Evolutionary conservation across 2,329 filamentous ascomycete species (phyloP).

Genomic region (Aspergillus fischeri): DNA sequence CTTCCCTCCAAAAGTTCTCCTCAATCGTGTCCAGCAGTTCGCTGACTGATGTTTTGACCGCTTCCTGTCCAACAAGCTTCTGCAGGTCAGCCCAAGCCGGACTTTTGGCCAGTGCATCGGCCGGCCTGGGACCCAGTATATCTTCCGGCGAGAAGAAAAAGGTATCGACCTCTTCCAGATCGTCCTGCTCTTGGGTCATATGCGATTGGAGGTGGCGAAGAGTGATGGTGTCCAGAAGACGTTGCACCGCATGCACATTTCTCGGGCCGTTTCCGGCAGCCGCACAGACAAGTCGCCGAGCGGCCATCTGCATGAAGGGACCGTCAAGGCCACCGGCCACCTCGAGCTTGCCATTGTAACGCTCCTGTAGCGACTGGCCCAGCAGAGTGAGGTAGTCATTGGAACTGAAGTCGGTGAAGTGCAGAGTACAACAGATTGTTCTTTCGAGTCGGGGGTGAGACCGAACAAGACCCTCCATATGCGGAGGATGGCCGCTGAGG

Average conservation of each 20-base stretch:
- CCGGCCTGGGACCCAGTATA: constrained; percentile 13
- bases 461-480: constrained; percentile 12
- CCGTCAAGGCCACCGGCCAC: constrained; percentile 18
- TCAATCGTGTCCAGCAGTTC: constrained; percentile 13
- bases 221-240: constrained; percentile 12
- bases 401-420: constrained; percentile 15
- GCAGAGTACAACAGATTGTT: constrained; percentile 14
- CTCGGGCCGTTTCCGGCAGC: constrained; percentile 12
- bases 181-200: constrained; percentile 9
- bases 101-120: constrained; percentile 8
- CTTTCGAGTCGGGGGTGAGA: constrained; percentile 11
- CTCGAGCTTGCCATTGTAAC: constrained; percentile 16
- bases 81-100: constrained; percentile 14
- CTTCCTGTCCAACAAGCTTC: constrained; percentile 14
- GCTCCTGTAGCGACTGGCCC: constrained; percentile 9
- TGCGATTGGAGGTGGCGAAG: constrained; percentile 15
- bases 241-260: constrained; percentile 14
- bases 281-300: constrained; percentile 15
- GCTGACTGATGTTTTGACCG: constrained; percentile 12
- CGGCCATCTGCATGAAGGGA: constrained; percentile 16
- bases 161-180: constrained; percentile 15
- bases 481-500: constrained; percentile 9
- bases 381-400: constrained; percentile 9
- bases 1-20: constrained; percentile 17
- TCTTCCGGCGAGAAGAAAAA: constrained; percentile 19